Evolutionary conservation across 345 rosid genomes (phyloP).

Genomic region (Salix arbutifolia): DNA sequence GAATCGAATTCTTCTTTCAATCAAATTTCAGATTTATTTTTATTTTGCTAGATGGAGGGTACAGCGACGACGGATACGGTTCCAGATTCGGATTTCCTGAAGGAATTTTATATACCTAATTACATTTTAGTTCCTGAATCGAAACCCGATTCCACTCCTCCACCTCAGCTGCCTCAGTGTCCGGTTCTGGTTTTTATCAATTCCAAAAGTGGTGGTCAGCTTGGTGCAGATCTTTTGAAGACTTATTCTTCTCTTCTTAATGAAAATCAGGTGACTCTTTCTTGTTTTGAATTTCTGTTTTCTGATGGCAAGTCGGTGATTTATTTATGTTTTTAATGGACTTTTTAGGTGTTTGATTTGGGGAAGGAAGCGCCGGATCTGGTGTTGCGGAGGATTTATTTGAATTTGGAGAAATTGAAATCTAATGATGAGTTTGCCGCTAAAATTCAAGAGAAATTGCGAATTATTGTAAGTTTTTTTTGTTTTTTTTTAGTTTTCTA

Average conservation of each 20-base stretch:
- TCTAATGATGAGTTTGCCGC: slow-evolving; percentile 39
- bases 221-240: slow-evolving; percentile 68
- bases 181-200: slow-evolving; percentile 79
- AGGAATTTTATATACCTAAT: slow-evolving; percentile 51
- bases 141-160: not conserved
- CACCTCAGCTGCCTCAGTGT: slow-evolving; percentile 31
- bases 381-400: slow-evolving; percentile 52
- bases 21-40: not conserved
- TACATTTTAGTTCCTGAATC: slow-evolving; percentile 50
- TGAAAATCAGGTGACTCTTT: slow-evolving; percentile 41
- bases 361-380: slow-evolving; percentile 64
- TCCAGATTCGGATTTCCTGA: slow-evolving; percentile 29
- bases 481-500: not conserved
- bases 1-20: not conserved
- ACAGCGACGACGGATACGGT: slow-evolving; percentile 30
- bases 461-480: slow-evolving; percentile 55
- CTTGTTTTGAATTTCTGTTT: not conserved
- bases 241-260: slow-evolving; percentile 61
- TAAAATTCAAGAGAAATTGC: slow-evolving; percentile 46
- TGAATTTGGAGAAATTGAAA: slow-evolving; percentile 58
- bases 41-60: slow-evolving; percentile 6
- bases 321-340: not conserved
- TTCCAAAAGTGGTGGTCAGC: slow-evolving; percentile 87
- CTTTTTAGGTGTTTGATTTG: slow-evolving; percentile 66
- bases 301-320: not conserved